Conservation (phyloP, 306 rosid genomes). For the Dryas octopetala region DNA sequence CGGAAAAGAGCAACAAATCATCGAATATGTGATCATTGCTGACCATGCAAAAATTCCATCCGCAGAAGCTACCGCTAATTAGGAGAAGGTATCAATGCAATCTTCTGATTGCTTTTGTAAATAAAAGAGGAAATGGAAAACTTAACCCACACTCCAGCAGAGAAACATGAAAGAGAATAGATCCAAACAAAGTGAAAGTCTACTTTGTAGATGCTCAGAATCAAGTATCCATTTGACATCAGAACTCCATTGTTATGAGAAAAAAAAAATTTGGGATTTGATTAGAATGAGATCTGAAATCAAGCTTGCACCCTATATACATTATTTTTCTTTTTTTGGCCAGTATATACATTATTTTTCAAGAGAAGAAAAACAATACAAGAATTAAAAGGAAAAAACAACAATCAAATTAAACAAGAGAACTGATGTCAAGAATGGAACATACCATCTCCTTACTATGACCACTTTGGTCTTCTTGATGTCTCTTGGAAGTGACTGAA, state of each 20-base stretch:
- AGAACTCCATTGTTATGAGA: neutral
- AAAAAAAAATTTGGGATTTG: neutral
- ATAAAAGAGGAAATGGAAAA: neutral
- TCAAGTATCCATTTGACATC: neutral
- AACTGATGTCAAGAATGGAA: constrained; percentile 36
- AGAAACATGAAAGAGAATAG: neutral
- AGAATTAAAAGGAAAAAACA: neutral
- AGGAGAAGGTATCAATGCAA: neutral
- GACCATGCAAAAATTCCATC: constrained; percentile 1
- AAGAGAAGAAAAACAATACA: neutral
- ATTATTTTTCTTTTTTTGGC: neutral
- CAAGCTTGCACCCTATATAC: constrained; percentile 22
- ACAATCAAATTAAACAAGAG: constrained; percentile 18
- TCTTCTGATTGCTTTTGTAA: neutral
- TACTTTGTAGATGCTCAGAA: neutral
- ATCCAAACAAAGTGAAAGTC: neutral
- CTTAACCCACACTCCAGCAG: neutral
- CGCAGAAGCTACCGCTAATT: neutral
- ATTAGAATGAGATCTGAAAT: neutral
- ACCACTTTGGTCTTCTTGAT: constrained; percentile 67
- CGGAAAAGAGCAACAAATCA: neutral
- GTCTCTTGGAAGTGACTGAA: constrained; percentile 60
- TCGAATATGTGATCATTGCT: neutral
- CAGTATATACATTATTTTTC: constrained; percentile 8
- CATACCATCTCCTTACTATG: constrained; percentile 80